These are phyloP conservation scores for Fusarium floridanum DNA, from an alignment of 2,329 filamentous ascomycete species.

Conservation along the genomic window DNA sequence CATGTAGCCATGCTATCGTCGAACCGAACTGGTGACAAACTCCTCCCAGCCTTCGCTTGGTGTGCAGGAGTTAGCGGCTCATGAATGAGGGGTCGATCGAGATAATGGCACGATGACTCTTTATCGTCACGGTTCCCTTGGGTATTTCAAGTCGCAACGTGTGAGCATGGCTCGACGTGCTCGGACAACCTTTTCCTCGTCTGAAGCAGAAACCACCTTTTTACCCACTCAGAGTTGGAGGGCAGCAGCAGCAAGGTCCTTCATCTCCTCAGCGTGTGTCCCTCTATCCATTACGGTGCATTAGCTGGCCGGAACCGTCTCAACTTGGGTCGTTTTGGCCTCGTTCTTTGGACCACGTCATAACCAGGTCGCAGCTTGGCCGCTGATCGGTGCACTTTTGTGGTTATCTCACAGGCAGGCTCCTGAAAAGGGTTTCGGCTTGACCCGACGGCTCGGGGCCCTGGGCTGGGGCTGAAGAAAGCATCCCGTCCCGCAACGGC, in stretches of 20 bases:
- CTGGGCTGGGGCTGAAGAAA: conserved; percentile 23
- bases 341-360: conserved; percentile 46
- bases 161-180: conserved; percentile 4
- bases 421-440: conserved; percentile 31
- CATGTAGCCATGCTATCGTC: background rate
- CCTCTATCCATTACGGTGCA: conserved; percentile 28
- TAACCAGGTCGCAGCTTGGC: conserved; percentile 37
- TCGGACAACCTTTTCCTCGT: background rate
- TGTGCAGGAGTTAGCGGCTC: conserved; percentile 21
- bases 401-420: conserved; percentile 7
- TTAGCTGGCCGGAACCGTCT: conserved; percentile 33
- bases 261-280: conserved; percentile 4
- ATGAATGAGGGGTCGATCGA: conserved; percentile 14
- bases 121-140: conserved; percentile 1
- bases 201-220: background rate
- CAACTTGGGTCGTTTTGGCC: conserved; percentile 14
- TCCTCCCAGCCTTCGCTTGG: conserved; percentile 4
- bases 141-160: background rate
- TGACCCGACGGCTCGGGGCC: conserved; percentile 37
- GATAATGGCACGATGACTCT: conserved; percentile 21
- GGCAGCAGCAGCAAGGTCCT: background rate
- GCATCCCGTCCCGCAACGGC: conserved; percentile 26
- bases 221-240: background rate
- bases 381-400: conserved; percentile 35
- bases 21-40: conserved; percentile 12